Conservation (phyloP, 2,329 filamentous ascomycete genomes). For the Diaporthe aspalathi region DNA sequence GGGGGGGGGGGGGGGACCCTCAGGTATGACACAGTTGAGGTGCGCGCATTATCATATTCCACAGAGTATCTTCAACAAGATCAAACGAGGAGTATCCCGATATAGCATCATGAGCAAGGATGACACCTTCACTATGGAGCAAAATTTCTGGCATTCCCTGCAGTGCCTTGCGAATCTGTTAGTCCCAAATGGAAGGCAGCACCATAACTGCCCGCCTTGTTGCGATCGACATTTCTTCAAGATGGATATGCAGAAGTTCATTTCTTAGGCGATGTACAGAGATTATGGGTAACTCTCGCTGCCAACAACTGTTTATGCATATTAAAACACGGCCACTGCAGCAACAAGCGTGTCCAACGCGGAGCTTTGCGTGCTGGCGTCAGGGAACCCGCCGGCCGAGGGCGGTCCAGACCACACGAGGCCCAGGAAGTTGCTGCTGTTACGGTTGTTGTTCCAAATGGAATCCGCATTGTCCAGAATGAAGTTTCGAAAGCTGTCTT, state of each 20-base stretch:
- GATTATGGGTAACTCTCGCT: background rate
- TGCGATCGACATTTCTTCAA: background rate
- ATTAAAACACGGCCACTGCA: constrained; percentile 57
- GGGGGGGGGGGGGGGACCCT: background rate
- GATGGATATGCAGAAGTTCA: background rate
- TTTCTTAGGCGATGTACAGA: background rate
- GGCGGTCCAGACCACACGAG: constrained; percentile 73
- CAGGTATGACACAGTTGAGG: background rate
- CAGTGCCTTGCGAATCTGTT: background rate
- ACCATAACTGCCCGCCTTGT: background rate
- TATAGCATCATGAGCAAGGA: background rate
- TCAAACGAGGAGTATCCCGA: background rate
- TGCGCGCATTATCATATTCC: background rate
- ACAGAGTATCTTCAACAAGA: no score
- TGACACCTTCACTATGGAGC: background rate
- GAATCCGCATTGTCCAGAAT: constrained; percentile 72
- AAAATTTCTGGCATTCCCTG: background rate
- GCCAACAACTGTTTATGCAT: background rate
- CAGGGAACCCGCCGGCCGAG: constrained; percentile 54
- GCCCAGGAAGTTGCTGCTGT: constrained; percentile 63
- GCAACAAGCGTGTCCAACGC: constrained; percentile 76
- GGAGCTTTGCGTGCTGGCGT: constrained; percentile 71
- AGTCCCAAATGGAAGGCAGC: background rate
- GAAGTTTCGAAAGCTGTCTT: constrained; percentile 62
- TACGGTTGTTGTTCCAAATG: constrained; percentile 71